Evolutionary conservation across 306 rosid genomes (phyloP).

Genomic region (Casuarina glauca): DNA sequence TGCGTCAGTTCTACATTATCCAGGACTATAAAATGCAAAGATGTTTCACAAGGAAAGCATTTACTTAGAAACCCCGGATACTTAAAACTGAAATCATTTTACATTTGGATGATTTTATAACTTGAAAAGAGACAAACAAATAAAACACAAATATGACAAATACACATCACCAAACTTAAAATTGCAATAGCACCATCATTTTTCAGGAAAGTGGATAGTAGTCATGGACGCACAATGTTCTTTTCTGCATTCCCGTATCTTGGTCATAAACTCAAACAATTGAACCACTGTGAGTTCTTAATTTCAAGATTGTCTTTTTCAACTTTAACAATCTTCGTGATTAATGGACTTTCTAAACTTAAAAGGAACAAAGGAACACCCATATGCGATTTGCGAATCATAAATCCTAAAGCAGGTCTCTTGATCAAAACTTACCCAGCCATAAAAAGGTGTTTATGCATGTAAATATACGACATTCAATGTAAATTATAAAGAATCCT

Average conservation of each 20-base stretch:
- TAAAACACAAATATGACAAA: not conserved
- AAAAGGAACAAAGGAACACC: too few species aligned
- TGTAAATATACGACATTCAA: not conserved
- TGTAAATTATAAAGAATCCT: conserved; percentile 13
- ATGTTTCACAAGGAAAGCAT: not conserved
- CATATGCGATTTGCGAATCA: not conserved
- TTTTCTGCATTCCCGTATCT: not conserved
- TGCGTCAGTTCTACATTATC: not conserved
- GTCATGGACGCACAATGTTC: not conserved
- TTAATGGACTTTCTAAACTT: not conserved
- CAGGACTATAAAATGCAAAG: not conserved
- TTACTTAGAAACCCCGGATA: not conserved
- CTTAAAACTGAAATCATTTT: not conserved
- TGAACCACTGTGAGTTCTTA: not conserved
- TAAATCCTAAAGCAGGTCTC: not conserved
- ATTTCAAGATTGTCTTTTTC: not conserved
- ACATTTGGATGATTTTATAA: not conserved
- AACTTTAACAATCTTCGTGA: not conserved
- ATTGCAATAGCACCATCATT: not conserved
- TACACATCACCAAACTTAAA: not conserved
- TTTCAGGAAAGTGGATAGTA: not conserved
- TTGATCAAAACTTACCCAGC: conserved; percentile 9
- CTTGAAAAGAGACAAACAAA: not conserved
- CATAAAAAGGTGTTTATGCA: conserved; percentile 16
- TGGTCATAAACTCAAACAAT: not conserved